A percentile compares a stretch with the other conserved stretches of the same genome.
Conservation (phyloP, 345 rosid genomes). For the Crucihimalaya himalaica region DNA sequence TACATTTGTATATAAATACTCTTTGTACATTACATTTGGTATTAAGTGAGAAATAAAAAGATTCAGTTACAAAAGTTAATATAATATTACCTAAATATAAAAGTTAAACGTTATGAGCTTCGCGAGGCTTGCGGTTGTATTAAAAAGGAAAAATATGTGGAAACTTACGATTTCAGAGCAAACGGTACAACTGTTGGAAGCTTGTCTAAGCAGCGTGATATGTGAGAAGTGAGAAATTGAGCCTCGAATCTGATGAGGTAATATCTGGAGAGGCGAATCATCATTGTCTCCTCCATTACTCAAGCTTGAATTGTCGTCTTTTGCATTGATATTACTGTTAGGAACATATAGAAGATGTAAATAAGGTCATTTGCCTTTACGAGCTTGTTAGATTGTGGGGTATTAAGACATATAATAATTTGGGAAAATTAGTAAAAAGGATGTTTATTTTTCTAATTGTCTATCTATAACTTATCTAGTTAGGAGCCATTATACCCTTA, state of each 20-base stretch:
- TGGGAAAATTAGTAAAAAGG: too few relatives aligned
- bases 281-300: conserved; percentile 48
- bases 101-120: background rate
- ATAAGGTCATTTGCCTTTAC: too few relatives aligned
- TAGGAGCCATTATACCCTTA: too few relatives aligned
- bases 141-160: background rate
- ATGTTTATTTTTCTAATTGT: too few relatives aligned
- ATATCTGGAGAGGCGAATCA: conserved; percentile 73
- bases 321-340: conserved; percentile 65
- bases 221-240: conserved; percentile 79
- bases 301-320: conserved; percentile 59
- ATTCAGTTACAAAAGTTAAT: too few relatives aligned
- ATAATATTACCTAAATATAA: conserved; percentile 64
- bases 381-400: too few relatives aligned
- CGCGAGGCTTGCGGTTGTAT: background rate
- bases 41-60: too few relatives aligned
- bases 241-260: conserved; percentile 96
- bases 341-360: too few relatives aligned
- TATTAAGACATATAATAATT: too few relatives aligned
- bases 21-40: too few relatives aligned
- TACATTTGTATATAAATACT: too few relatives aligned
- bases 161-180: conserved; percentile 77
- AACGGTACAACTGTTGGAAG: conserved; percentile 88
- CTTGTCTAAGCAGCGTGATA: conserved; percentile 76
- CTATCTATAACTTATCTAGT: too few relatives aligned